Evolutionary conservation across 2,329 filamentous ascomycete genomes (phyloP), one percentile per base, ranked within the genome.

Genomic region (Cadophora malorum): DNA sequence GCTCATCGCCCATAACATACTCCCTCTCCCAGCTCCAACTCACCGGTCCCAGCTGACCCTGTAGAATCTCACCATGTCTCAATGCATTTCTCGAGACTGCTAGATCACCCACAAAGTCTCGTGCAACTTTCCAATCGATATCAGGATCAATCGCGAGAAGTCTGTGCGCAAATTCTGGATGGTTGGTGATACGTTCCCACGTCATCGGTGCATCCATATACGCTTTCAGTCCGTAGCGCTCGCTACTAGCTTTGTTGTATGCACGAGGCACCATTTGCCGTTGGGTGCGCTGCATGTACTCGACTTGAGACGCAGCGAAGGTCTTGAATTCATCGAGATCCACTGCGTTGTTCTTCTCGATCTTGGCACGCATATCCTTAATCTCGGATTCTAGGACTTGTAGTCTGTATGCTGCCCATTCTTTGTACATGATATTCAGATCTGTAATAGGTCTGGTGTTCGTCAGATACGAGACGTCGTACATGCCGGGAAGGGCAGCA

Each of bases 1-100:
- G 8, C 38, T 62, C 59, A 50, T 61, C 58, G n/a, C 58, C 58
- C 58, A 62, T 50, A 62, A 50, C 45, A 62, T 62, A 62, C 41
- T 62, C 59, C 16, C 59, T 47, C 19, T 62, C 41, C 59, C 59
- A 62, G 14, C 41, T 62, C 59, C 41, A 62, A n/a, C 35, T 47
- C 35, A 60, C 38, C 38, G 56, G 56, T n/a, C 33, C 33, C 33
- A 60, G 16, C 56, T 60, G 56, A 25, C 56, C 56, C 35, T 60
- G 56, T 1, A 60, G 14, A 28, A 60, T 45, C 56, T 60, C 56
- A 16, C 56, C 56, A 28, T 60, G 35, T 16, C 56, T 41, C n/a
- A 60, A 28, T 14, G 35, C 56, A 41, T 25, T 60, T n/a, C 16
- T 60, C 35, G 56, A 60, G 3, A 45, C 21, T 25, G 10, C 56